These are phyloP conservation scores for Podaxis sp. DNA, from an alignment of 768 basidiomycete genomes.

Conservation along the genomic window DNA sequence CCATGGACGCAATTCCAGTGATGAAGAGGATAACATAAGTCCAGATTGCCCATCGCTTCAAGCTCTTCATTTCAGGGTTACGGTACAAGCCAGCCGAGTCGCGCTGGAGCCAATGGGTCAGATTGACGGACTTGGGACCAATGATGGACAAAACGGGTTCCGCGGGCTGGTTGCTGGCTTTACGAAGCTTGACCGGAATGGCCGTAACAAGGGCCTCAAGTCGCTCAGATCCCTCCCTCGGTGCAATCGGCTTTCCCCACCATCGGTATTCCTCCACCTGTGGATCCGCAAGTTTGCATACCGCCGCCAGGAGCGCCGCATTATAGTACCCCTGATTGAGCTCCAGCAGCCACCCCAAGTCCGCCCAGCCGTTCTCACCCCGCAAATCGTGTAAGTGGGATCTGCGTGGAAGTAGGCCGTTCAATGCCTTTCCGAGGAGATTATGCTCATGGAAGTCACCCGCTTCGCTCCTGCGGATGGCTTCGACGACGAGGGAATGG, in stretches of 20 bases:
- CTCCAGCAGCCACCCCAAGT: slow-evolving; percentile 26
- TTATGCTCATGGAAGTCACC: slow-evolving; percentile 17
- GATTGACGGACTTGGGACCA: slow-evolving; percentile 8
- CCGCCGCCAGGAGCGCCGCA: slow-evolving; percentile 22
- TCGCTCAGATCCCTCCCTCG: slow-evolving; percentile 10
- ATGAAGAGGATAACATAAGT: not conserved
- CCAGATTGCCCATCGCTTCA: not conserved
- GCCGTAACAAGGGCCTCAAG: slow-evolving; percentile 11
- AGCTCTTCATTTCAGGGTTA: not conserved
- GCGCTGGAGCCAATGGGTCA: slow-evolving; percentile 13
- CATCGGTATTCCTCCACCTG: slow-evolving; percentile 9
- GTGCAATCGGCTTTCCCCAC: slow-evolving; percentile 13
- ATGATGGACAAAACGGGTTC: slow-evolving; percentile 15
- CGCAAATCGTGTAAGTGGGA: slow-evolving; percentile 16
- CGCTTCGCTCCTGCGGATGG: slow-evolving; percentile 21
- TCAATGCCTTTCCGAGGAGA: slow-evolving; percentile 22
- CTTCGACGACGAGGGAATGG: slow-evolving; percentile 23
- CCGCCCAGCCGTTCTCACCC: slow-evolving; percentile 21
- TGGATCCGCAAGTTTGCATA: slow-evolving; percentile 17
- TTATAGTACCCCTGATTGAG: slow-evolving; percentile 27
- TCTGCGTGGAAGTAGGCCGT: slow-evolving; percentile 23
- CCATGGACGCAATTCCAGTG: not conserved
- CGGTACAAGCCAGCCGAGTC: slow-evolving; percentile 3
- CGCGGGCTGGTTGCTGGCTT: not conserved
- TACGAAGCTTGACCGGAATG: slow-evolving; percentile 4